Conservation (phyloP, 345 rosid species). For the Ailanthus altissimus region DNA sequence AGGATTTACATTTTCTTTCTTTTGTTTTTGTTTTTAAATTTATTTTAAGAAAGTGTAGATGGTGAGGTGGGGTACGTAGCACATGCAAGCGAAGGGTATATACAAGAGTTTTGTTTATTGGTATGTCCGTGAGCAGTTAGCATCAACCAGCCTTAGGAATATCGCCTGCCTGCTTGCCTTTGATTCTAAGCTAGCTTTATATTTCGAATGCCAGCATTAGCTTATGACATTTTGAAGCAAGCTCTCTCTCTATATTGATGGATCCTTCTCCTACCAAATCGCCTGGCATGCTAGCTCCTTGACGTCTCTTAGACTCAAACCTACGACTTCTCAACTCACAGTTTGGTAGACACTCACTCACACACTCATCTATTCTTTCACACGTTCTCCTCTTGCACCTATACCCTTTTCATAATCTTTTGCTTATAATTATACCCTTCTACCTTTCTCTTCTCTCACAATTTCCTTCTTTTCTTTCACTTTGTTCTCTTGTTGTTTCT, state of each 20-base stretch:
- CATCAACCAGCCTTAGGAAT: background rate
- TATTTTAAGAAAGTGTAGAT: background rate
- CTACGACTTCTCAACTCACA: conserved; percentile 77
- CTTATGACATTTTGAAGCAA: conserved; percentile 2
- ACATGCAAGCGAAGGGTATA: conserved; percentile 3
- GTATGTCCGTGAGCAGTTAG: conserved; percentile 28
- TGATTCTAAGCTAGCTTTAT: conserved; percentile 36
- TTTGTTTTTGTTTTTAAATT: too few species aligned
- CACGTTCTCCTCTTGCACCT: too few species aligned
- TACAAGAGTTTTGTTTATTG: background rate
- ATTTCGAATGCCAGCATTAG: background rate
- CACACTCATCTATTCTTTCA: conserved; percentile 1
- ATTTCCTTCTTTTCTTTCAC: conserved; percentile 31
- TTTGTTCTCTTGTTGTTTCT: conserved; percentile 6
- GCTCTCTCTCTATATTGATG: background rate
- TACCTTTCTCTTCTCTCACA: conserved; percentile 15
- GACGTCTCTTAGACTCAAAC: conserved; percentile 68
- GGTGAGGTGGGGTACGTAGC: conserved; percentile 11
- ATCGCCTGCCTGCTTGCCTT: conserved; percentile 25
- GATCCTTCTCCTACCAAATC: conserved; percentile 8
- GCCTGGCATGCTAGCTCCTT: conserved; percentile 8
- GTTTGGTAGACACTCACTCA: conserved; percentile 56
- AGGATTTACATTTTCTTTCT: too few species aligned
- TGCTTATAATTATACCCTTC: background rate
- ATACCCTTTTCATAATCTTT: conserved; percentile 12